Evolutionary conservation across 805 yeast species (phyloP).

Genomic region (Kurtzmaniella cleridarum): DNA sequence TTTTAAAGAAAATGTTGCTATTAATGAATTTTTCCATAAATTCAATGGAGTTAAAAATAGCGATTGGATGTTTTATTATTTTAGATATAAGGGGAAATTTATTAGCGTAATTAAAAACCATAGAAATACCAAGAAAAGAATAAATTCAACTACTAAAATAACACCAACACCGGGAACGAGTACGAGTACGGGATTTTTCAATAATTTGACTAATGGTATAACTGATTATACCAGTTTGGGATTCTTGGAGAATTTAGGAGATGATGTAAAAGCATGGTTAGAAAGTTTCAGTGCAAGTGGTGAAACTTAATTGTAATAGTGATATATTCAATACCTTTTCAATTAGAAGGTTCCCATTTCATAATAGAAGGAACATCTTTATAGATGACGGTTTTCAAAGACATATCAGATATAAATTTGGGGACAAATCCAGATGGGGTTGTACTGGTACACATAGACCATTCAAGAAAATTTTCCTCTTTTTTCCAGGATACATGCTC

Average conservation of each 20-base stretch:
- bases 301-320: constrained; percentile 7
- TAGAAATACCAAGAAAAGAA: constrained; percentile 16
- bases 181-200: constrained; percentile 4
- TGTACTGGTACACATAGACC: constrained; percentile 38
- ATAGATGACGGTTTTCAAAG: constrained; percentile 29
- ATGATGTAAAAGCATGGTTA: constrained; percentile 38
- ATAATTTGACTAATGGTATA: constrained; percentile 15
- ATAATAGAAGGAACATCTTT: constrained; percentile 38
- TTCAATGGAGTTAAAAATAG: constrained; percentile 30
- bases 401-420: constrained; percentile 24
- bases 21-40: constrained; percentile 36
- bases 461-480: constrained; percentile 15
- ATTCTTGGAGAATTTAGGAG: constrained; percentile 36
- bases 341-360: constrained; percentile 16
- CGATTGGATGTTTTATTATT: constrained; percentile 40
- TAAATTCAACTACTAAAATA: constrained; percentile 4
- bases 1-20: constrained; percentile 13
- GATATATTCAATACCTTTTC: constrained; percentile 1
- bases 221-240: constrained; percentile 29
- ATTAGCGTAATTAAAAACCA: constrained; percentile 32
- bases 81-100: constrained; percentile 22
- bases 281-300: constrained; percentile 21
- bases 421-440: constrained; percentile 37
- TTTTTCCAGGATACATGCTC: constrained; percentile 23
- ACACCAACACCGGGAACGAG: constrained; percentile 1